Conservation (phyloP, 805 yeast genomes). For the Myxozyma geophila region DNA sequence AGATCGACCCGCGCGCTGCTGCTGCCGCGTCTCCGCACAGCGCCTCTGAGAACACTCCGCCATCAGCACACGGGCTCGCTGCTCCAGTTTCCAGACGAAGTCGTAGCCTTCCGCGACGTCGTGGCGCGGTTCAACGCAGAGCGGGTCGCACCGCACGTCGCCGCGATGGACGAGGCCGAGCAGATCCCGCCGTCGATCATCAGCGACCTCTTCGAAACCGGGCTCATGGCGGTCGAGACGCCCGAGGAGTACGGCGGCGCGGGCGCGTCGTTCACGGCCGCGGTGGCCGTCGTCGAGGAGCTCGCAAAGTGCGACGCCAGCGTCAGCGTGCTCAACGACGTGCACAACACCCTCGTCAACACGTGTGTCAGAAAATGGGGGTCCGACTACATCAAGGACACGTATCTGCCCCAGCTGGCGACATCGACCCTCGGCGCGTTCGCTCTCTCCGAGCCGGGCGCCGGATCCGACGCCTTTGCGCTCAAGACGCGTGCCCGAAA, state of each 20-base stretch:
- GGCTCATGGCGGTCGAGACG: conserved; percentile 54
- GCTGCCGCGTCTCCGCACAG: too few species aligned
- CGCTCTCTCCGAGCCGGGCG: conserved; percentile 49
- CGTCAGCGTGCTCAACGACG: conserved; percentile 51
- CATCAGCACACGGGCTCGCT: conserved; percentile 1
- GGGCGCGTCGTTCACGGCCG: conserved; percentile 52
- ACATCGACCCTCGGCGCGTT: conserved; percentile 47
- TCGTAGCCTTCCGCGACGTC: conserved; percentile 49
- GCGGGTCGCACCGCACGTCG: conserved; percentile 48
- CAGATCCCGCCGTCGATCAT: conserved; percentile 44
- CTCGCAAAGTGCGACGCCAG: conserved; percentile 52
- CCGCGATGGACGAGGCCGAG: conserved; percentile 50
- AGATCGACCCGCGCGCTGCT: background rate
- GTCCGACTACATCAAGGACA: conserved; percentile 45
- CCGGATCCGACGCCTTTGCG: conserved; percentile 54
- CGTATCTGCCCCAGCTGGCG: conserved; percentile 50
- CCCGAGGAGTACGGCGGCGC: conserved; percentile 54
- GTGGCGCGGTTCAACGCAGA: conserved; percentile 49
- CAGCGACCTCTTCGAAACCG: conserved; percentile 47
- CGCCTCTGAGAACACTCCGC: background rate
- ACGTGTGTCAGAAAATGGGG: conserved; percentile 50
- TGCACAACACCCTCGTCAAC: conserved; percentile 53
- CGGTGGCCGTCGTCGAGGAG: conserved; percentile 52
- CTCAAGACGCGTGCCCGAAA: conserved; percentile 48
- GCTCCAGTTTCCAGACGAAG: conserved; percentile 48